A percentile compares a stretch with the other conserved stretches of the same genome.
Conservation (phyloP, 176 grass and related monocot genomes). For the Puya raimondii region DNA sequence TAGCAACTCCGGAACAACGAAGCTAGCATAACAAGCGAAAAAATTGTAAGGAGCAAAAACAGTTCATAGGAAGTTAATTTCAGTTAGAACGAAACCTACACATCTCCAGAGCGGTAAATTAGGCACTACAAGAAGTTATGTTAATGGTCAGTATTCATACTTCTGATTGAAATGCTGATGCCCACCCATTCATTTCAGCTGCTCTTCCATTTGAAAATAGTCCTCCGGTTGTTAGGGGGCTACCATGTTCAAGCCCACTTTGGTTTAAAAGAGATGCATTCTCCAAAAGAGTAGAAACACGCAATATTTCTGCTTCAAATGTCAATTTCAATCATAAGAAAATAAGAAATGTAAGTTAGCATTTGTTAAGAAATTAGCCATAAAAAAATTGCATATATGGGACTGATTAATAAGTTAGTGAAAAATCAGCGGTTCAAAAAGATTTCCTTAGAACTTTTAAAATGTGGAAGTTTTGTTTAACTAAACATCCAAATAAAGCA, state of each 20-base stretch:
- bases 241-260: slow-evolving; percentile 99
- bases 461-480: no score
- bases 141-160: slow-evolving; percentile 99
- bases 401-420: slow-evolving; percentile 31
- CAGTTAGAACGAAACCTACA: slow-evolving; percentile 59
- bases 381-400: slow-evolving; percentile 38
- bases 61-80: slow-evolving; percentile 27
- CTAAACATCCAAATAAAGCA: no score
- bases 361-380: slow-evolving; percentile 72
- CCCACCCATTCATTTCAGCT: slow-evolving; percentile 79
- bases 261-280: slow-evolving; percentile 75
- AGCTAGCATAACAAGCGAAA: slow-evolving; percentile 32
- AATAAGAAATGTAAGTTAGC: slow-evolving; percentile 81
- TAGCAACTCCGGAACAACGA: slow-evolving; percentile 25
- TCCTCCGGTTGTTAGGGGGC: slow-evolving; percentile 94
- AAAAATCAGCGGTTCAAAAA: slow-evolving; percentile 24
- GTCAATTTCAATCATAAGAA: slow-evolving; percentile 92
- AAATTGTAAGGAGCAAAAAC: slow-evolving; percentile 13
- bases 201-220: slow-evolving; percentile 68
- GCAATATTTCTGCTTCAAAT: slow-evolving; percentile 99
- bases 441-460: background rate
- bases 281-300: slow-evolving; percentile 93
- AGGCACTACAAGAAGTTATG: slow-evolving; percentile 70
- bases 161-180: slow-evolving; percentile 92
- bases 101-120: slow-evolving; percentile 51